phyloP scores from a whole-genome alignment of 129 eudicot genomes.

The Escallonia herrerae region DNA sequence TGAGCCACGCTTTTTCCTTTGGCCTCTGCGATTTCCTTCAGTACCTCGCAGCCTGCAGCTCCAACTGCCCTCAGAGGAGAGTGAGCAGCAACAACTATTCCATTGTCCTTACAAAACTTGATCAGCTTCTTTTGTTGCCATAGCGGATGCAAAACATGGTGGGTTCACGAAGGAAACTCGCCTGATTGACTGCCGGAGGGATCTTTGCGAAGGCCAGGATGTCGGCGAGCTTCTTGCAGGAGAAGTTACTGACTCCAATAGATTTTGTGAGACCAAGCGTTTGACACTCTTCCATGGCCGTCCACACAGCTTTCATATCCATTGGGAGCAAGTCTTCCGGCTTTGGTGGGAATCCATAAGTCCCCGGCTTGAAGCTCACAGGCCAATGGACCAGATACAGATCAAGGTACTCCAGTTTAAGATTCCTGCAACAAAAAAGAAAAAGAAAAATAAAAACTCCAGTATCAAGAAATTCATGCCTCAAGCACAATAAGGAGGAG shows the following conservation, averaged over 20 bases:
- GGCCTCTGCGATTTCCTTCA: slow-evolving; percentile 10
- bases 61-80: slow-evolving; percentile 10
- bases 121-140: slow-evolving; percentile 22
- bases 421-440: not conserved
- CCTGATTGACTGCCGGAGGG: slow-evolving; percentile 24
- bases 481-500: too few species aligned
- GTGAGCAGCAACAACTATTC: not conserved
- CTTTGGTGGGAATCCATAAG: not conserved
- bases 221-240: slow-evolving; percentile 7
- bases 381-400: slow-evolving; percentile 18
- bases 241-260: slow-evolving; percentile 16
- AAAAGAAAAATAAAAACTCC: not conserved
- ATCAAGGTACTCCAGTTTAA: slow-evolving; percentile 17
- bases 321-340: slow-evolving; percentile 8
- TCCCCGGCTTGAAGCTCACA: slow-evolving; percentile 1
- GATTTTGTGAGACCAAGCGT: slow-evolving; percentile 17
- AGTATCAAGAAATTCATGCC: too few species aligned
- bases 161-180: not conserved
- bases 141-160: not conserved
- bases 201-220: slow-evolving; percentile 14
- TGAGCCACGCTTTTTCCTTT: slow-evolving; percentile 17
- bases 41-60: not conserved
- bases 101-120: slow-evolving; percentile 12
- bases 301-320: slow-evolving; percentile 14
- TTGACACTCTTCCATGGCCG: slow-evolving; percentile 25